Base-by-base conservation (phyloP, 2,329 filamentous ascomycete species). In the Ceratocystiopsis minuta region DNA sequence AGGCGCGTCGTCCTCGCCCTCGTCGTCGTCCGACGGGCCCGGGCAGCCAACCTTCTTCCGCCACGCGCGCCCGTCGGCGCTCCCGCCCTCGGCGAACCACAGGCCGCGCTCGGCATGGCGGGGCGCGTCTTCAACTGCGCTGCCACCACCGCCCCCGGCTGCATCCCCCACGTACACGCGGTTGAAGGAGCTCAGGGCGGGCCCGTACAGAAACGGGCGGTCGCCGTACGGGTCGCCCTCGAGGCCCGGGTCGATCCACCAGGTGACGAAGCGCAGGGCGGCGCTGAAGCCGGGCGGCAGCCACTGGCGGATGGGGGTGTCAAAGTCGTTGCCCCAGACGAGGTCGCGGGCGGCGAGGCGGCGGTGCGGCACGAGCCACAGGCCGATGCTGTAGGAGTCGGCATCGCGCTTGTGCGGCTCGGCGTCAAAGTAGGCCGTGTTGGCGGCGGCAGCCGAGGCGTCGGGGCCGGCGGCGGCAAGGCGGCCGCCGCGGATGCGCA, bases 281-380 rank as follows among this genome's bases (percentile, higher is more conserved):
- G 83, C 79, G 54, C 75, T 75, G 59, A 94, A 93, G 0, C 88
- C 86, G 0, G 84, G 83, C 0, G 90, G 88, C 2, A 98, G 66
- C 15, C 78, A 73, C 55, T 94, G 80, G 28, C 85, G 74, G 51
- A 98, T 90, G 0, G 90, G 84, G 40, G 81, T 74, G 54, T 94
- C 87, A 56, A 96, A 95, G 64, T 95, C 86, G 57, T 96, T 96
- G 36, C 88, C 90, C 52, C 94, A 94, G 42, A 95, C 76, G 3
- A 98, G 66, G 47, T 92, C 77, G 20, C 72, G 60, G 37, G 75
- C 85, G 3, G 67, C 66, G 43, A 93, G 75, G 33, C 69, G 68
- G 18, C 35, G 36, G 36, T 10, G 31, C 10, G 80, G 83, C 0
- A 71, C 75, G 57, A 95, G 83, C 37, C 73, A 70, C 55, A 94